Evolutionary conservation across 345 rosid species (phyloP), one percentile per base, ranked within the genome.

Genomic region (Eucalyptus cloeziana): DNA sequence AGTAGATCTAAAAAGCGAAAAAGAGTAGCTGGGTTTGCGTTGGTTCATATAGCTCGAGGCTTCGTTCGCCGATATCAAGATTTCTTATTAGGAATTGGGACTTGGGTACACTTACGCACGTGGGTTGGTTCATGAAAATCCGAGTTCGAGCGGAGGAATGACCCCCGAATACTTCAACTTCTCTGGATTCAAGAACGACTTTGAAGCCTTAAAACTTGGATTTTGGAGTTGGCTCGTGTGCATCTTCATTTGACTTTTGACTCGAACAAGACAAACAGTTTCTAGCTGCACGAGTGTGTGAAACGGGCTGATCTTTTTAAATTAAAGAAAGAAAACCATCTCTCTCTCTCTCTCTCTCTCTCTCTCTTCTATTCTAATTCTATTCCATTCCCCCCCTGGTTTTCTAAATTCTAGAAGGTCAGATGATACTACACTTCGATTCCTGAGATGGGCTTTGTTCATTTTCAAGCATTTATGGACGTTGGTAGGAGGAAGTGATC

Each of bases 141-240:
- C 56, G 56, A 50, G 85, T 54, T 60, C 86, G 47, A 44, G 56
- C 52, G 54, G 40, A 51, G 71, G 27, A 49, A 50, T 87, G 81
- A 88, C 85, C 88, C 87, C 58, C 79, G 88, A 89, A 87, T 92
- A 89, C 90, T 90, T 93, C 90, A 88, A 89, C 90, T 88, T 88
- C 87, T 86, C 94, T 51, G 54, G 90, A 86, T 89, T 91, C 93
- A 91, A 94, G 95, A 92, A 92, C 94, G 92, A 90, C 91, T 91
- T 88, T 87, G 91, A 93, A 91, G 93, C 93, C 94, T 89, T 90
- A 88, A 92, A 85, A 49, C 45, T 90, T 90, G 95, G 92, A 89
- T 81, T 86, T 87, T 89, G 44, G 88, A 86, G 91, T 90, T 90
- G 91, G 87, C 93, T 90, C 94, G 93, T 94, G 94, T 89, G 94